Evolutionary conservation across 192 early-diverging fungal species (phyloP).

Genomic region (Podochytrium sp.): DNA sequence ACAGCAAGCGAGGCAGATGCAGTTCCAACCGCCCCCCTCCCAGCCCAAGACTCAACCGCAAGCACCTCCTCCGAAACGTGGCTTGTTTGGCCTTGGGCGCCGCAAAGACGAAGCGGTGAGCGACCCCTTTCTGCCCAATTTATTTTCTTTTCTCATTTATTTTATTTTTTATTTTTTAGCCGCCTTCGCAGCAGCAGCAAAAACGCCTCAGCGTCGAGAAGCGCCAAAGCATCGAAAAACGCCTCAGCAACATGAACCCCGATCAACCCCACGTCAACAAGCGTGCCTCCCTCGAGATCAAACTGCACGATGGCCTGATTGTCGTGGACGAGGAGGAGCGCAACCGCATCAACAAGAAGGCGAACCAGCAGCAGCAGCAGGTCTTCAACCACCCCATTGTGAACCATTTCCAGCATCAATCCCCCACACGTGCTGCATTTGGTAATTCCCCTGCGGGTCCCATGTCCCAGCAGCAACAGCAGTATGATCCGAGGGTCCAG

Average conservation of each 20-base stretch:
- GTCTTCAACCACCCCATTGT: conserved; percentile 5
- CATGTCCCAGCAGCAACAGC: not conserved
- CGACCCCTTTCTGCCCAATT: no score
- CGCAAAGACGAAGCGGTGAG: not conserved
- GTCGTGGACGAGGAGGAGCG: conserved; percentile 24
- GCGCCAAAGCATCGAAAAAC: conserved; percentile 3
- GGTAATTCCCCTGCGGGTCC: no score
- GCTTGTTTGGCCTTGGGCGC: conserved; percentile 3
- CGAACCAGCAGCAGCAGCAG: not conserved
- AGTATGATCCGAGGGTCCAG: not conserved
- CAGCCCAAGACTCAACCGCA: not conserved
- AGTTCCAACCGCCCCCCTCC: not conserved
- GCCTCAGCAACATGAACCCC: not conserved
- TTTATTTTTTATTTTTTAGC: not conserved
- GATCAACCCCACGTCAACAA: not conserved
- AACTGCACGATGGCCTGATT: conserved; percentile 30
- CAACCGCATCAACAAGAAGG: not conserved
- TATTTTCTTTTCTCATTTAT: not conserved
- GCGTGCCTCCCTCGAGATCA: conserved; percentile 21
- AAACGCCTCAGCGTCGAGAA: conserved; percentile 14
- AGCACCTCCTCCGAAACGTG: not conserved
- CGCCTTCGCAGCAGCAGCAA: no score
- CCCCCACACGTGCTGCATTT: not conserved
- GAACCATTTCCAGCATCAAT: conserved; percentile 6
- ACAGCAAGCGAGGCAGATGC: not conserved